Conservation (phyloP, 1,284 basidiomycete genomes). For the Puccinia hordei region DNA sequence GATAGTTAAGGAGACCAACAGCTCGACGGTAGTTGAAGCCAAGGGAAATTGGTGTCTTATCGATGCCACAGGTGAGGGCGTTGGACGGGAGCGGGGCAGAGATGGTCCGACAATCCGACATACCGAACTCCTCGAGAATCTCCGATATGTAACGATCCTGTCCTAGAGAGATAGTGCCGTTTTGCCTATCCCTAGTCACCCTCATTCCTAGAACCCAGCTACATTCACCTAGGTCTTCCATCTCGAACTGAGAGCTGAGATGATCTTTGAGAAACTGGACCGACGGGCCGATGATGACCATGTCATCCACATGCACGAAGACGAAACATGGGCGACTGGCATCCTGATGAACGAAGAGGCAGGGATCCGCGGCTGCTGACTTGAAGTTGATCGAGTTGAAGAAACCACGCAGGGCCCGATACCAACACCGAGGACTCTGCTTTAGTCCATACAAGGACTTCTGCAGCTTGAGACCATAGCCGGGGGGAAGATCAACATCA, state of each 20-base stretch:
- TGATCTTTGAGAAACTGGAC: conserved; percentile 14
- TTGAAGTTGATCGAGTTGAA: neutral
- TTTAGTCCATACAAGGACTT: conserved; percentile 27
- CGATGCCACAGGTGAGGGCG: neutral
- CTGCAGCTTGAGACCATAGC: too few relatives aligned
- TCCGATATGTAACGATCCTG: conserved; percentile 11
- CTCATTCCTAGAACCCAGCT: conserved; percentile 21
- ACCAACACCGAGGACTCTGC: conserved; percentile 21
- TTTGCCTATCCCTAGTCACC: neutral
- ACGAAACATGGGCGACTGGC: neutral
- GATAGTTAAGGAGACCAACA: conserved; percentile 12
- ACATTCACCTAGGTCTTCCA: conserved; percentile 13
- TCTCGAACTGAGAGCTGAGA: neutral
- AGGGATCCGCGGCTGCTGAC: neutral
- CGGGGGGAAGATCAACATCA: neutral
- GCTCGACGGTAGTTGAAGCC: conserved; percentile 6
- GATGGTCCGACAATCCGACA: neutral
- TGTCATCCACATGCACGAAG: conserved; percentile 22
- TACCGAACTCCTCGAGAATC: conserved; percentile 3
- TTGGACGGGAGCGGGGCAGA: neutral
- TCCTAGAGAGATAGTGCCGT: neutral
- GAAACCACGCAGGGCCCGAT: neutral
- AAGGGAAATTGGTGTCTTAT: neutral
- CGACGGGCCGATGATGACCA: neutral
- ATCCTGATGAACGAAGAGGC: neutral